Conservation (phyloP, 768 basidiomycete genomes). For the Agrocybe chaxingu region DNA sequence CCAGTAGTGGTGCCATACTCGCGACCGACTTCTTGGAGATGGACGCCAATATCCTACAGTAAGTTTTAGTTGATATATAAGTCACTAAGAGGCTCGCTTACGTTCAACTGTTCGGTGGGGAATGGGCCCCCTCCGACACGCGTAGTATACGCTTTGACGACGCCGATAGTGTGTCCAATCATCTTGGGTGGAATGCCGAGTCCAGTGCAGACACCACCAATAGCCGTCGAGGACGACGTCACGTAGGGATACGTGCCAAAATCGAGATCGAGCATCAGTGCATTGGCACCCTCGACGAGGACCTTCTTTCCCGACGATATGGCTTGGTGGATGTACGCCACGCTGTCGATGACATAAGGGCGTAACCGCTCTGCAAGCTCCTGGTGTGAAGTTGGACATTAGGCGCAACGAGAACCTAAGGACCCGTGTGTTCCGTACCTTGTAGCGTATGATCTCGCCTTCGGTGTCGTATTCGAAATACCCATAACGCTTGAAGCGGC, state of each 20-base stretch:
- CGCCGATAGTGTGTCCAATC: slow-evolving; percentile 86
- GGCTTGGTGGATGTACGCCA: slow-evolving; percentile 81
- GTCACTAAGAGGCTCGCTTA: slow-evolving; percentile 29
- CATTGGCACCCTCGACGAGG: slow-evolving; percentile 97
- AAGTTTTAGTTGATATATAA: not conserved
- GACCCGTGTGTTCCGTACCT: slow-evolving; percentile 42
- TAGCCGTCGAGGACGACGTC: slow-evolving; percentile 88
- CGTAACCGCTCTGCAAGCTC: slow-evolving; percentile 77
- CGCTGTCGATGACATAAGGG: slow-evolving; percentile 89
- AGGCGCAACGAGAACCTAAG: not conserved
- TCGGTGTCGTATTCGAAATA: slow-evolving; percentile 99
- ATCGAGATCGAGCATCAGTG: slow-evolving; percentile 97
- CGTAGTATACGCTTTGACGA: slow-evolving; percentile 97
- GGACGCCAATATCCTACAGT: slow-evolving; percentile 69
- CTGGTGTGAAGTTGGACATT: slow-evolving; percentile 31
- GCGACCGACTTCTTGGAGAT: slow-evolving; percentile 89
- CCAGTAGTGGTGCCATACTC: slow-evolving; percentile 96
- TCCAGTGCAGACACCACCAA: slow-evolving; percentile 96
- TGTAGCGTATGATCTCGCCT: slow-evolving; percentile 90
- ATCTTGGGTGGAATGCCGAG: slow-evolving; percentile 92
- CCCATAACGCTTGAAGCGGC: slow-evolving; percentile 96
- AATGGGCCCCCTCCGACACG: slow-evolving; percentile 99
- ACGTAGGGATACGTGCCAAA: slow-evolving; percentile 98
- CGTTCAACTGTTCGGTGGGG: slow-evolving; percentile 92
- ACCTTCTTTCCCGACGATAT: slow-evolving; percentile 72